Evolutionary conservation across 345 rosid species (phyloP).

Genomic region (Brassica rapa): DNA sequence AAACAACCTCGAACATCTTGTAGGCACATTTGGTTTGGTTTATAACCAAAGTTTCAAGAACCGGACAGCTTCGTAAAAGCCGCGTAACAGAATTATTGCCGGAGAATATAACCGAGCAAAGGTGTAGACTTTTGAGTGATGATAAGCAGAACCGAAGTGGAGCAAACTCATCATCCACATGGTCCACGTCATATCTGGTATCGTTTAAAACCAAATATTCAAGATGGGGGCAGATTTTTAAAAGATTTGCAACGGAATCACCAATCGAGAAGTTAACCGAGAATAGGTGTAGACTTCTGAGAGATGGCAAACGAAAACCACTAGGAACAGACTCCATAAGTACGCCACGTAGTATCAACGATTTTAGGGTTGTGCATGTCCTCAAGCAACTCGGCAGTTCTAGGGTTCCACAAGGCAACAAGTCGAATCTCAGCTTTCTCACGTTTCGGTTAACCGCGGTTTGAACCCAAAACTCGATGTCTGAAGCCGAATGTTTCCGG

Average conservation of each 20-base stretch:
- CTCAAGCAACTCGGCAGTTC: constrained; percentile 18
- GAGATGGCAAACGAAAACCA: not conserved
- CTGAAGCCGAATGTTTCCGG: not conserved
- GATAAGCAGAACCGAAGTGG: not conserved
- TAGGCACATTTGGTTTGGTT: not conserved
- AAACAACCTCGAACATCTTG: not conserved
- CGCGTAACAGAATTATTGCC: not conserved
- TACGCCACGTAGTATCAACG: not conserved
- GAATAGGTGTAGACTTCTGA: constrained; percentile 3
- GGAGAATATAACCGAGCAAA: not conserved
- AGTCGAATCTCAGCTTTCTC: not conserved
- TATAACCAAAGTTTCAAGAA: constrained; percentile 19
- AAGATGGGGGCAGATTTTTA: not conserved
- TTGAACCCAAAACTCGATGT: not conserved
- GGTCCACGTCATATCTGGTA: not conserved
- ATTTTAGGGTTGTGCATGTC: constrained; percentile 6
- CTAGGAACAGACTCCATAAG: not conserved
- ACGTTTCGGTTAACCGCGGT: not conserved
- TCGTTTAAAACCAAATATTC: not conserved
- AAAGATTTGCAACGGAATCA: not conserved
- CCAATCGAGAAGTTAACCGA: not conserved
- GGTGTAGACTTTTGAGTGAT: constrained; percentile 9
- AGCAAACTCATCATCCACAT: not conserved
- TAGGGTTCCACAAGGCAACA: constrained; percentile 5
- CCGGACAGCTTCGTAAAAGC: not conserved